A percentile compares a stretch with the other conserved stretches of the same genome.
phyloP scores from a whole-genome alignment of 176 grass and related monocot species.

The Poa annua region DNA sequence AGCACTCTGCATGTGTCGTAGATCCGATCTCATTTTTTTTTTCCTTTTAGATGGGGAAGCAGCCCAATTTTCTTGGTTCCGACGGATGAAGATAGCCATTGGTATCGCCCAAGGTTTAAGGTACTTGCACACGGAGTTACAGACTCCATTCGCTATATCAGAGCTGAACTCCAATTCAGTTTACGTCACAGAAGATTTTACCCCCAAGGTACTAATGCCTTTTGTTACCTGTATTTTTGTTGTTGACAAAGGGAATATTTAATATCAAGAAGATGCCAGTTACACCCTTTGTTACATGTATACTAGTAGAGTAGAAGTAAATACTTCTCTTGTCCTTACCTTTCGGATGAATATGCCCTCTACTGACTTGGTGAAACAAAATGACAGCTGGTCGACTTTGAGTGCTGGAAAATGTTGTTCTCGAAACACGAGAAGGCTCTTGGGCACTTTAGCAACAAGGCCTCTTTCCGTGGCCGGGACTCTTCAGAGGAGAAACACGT shows the following conservation, averaged over 20 bases:
- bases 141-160: constrained; percentile 72
- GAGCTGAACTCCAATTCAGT: constrained; percentile 77
- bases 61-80: constrained; percentile 80
- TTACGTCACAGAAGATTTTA: constrained; percentile 86
- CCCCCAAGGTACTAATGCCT: constrained; percentile 64
- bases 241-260: no score
- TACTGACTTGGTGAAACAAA: neutral
- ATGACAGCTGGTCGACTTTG: constrained; percentile 89
- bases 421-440: constrained; percentile 56
- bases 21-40: constrained; percentile 16
- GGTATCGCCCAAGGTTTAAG: constrained; percentile 80
- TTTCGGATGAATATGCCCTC: neutral
- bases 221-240: neutral
- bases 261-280: no score
- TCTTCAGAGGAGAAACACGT: constrained; percentile 59
- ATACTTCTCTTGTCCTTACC: neutral
- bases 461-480: constrained; percentile 54
- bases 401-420: constrained; percentile 89
- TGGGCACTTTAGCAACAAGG: constrained; percentile 44
- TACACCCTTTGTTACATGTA: no score
- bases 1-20: neutral
- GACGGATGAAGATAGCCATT: constrained; percentile 93
- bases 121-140: constrained; percentile 84
- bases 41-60: constrained; percentile 76
- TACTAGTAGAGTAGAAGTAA: no score